These are phyloP conservation scores for Schizothecium vesticola DNA, from an alignment of 495 filamentous ascomycete species.

Conservation along the genomic window DNA sequence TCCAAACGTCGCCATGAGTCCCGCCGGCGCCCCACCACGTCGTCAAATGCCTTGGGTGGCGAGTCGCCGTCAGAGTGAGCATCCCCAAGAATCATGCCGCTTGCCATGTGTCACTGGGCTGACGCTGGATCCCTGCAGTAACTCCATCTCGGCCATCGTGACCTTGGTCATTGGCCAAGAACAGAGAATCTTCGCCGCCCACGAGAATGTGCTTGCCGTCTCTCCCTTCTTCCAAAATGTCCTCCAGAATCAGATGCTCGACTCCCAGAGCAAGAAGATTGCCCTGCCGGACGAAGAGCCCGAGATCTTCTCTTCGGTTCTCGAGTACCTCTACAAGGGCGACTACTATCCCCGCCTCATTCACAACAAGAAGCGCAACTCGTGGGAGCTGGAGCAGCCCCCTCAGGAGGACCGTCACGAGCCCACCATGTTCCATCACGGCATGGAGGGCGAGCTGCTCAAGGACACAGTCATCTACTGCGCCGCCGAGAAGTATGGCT, in stretches of 20 bases:
- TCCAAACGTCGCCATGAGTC: conserved; percentile 41
- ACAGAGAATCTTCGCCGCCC: conserved; percentile 81
- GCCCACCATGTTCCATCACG: conserved; percentile 65
- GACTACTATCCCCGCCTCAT: conserved; percentile 79
- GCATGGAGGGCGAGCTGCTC: conserved; percentile 61
- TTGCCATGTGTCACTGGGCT: conserved; percentile 5
- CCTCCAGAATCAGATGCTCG: conserved; percentile 58
- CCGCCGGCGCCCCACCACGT: conserved; percentile 35
- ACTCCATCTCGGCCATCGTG: conserved; percentile 64
- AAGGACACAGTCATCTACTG: conserved; percentile 92
- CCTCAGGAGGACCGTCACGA: conserved; percentile 44
- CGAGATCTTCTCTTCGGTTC: conserved; percentile 82
- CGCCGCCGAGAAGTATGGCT: conserved; percentile 71
- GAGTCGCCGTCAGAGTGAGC: conserved; percentile 31
- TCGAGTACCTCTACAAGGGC: conserved; percentile 89
- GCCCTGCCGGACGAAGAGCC: conserved; percentile 79
- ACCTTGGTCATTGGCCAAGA: conserved; percentile 73
- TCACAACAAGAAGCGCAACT: conserved; percentile 61
- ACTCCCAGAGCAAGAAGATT: conserved; percentile 61
- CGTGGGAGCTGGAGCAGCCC: conserved; percentile 66
- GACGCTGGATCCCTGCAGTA: conserved; percentile 33
- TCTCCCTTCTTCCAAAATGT: conserved; percentile 70
- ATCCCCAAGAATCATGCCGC: conserved; percentile 14
- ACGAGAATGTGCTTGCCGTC: conserved; percentile 73
- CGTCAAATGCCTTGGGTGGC: conserved; percentile 23